Evolutionary conservation across 768 basidiomycete genomes (phyloP).

Genomic region (Tulasnella sp.): DNA sequence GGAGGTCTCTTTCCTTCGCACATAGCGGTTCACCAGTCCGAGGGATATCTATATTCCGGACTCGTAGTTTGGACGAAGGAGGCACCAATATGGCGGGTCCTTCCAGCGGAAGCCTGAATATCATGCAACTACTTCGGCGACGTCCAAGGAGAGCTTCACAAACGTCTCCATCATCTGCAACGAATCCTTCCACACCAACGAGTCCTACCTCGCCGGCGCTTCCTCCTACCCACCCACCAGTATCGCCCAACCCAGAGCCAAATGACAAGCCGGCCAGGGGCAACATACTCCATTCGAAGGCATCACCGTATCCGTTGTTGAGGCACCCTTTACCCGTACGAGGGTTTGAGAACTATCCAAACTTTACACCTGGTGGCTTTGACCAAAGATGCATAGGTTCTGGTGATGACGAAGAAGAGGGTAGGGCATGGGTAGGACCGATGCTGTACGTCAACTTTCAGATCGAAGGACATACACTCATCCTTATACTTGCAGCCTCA

Average conservation of each 20-base stretch:
- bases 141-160: background rate
- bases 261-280: background rate
- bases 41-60: constrained; percentile 6
- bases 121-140: no score
- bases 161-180: background rate
- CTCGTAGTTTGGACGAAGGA: constrained; percentile 4
- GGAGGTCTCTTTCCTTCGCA: background rate
- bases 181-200: background rate
- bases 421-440: constrained; percentile 18
- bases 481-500: background rate
- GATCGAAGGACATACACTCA: background rate
- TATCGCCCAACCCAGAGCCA: background rate
- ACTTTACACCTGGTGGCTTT: constrained; percentile 54
- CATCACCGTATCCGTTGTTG: constrained; percentile 39
- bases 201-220: no score
- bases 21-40: background rate
- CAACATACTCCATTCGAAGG: no score
- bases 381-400: constrained; percentile 42
- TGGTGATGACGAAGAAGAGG: constrained; percentile 32
- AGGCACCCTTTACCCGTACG: constrained; percentile 44
- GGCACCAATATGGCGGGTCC: background rate
- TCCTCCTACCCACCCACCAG: no score
- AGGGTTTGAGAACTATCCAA: constrained; percentile 53
- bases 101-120: background rate
- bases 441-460: constrained; percentile 12